These are phyloP conservation scores for Gremmenia infestans DNA, from an alignment of 2,329 filamentous ascomycete genomes.

Conservation along the genomic window DNA sequence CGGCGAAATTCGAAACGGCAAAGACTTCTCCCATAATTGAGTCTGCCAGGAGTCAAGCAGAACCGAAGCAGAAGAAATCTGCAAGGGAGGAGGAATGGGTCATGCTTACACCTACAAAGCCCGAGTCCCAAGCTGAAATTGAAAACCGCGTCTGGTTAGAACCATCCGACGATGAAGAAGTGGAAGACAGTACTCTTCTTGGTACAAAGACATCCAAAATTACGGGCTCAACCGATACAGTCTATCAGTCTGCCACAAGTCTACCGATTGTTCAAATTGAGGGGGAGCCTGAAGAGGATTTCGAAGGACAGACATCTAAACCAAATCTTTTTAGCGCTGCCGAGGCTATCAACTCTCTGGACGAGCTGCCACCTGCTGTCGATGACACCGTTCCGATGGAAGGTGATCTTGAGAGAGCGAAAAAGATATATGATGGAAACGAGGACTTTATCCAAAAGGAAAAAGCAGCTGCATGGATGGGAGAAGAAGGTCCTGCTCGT, in stretches of 20 bases:
- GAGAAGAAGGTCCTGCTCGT: slow-evolving; percentile 61
- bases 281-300: slow-evolving; percentile 38
- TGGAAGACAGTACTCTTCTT: slow-evolving; percentile 22
- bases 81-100: slow-evolving; percentile 29
- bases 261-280: slow-evolving; percentile 47
- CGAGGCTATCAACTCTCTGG: slow-evolving; percentile 27
- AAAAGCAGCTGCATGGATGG: slow-evolving; percentile 75
- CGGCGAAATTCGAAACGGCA: slow-evolving; percentile 2
- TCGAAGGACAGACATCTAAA: slow-evolving; percentile 27
- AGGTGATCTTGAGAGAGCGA: slow-evolving; percentile 72
- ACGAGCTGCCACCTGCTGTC: slow-evolving; percentile 4
- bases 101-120: slow-evolving; percentile 26
- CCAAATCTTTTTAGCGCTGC: slow-evolving; percentile 22
- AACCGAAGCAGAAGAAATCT: slow-evolving; percentile 15
- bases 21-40: slow-evolving; percentile 12
- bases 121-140: slow-evolving; percentile 9
- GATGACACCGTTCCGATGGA: slow-evolving; percentile 14
- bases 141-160: slow-evolving; percentile 30
- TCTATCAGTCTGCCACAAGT: slow-evolving; percentile 43
- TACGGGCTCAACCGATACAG: slow-evolving; percentile 39
- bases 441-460: slow-evolving; percentile 76
- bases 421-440: slow-evolving; percentile 77
- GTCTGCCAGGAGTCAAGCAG: slow-evolving; percentile 15
- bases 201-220: slow-evolving; percentile 25
- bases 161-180: slow-evolving; percentile 30